Percentiles rank a stretch among this genome's conserved stretches.
Conservation (phyloP, 78 protist genomes). For the Cavenderia fasciculata region DNA sequence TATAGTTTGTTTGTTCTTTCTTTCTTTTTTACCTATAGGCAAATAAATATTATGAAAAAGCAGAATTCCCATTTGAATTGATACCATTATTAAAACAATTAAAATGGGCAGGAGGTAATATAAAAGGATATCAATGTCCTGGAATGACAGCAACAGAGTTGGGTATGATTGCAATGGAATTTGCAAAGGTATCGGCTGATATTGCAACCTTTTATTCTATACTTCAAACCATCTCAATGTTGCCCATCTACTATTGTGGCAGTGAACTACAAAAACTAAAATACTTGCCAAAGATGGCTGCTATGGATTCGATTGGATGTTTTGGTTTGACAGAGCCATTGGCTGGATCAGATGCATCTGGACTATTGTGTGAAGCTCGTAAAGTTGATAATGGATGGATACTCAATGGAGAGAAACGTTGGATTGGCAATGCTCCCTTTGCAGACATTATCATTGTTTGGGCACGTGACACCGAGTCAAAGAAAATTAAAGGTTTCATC, state of each 20-base stretch:
- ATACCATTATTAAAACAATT: slow-evolving; percentile 6
- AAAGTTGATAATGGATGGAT: slow-evolving; percentile 80
- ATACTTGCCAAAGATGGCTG: slow-evolving; percentile 91
- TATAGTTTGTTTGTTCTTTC: not conserved
- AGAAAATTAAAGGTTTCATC: slow-evolving; percentile 92
- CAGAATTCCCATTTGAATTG: slow-evolving; percentile 56
- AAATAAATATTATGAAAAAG: slow-evolving; percentile 68
- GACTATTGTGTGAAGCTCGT: slow-evolving; percentile 89
- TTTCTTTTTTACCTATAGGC: not conserved
- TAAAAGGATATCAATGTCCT: slow-evolving; percentile 59
- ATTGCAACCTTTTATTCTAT: slow-evolving; percentile 28
- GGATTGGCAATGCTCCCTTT: slow-evolving; percentile 97
- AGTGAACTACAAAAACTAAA: slow-evolving; percentile 88
- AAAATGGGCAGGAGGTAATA: slow-evolving; percentile 54
- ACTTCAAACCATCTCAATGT: slow-evolving; percentile 83
- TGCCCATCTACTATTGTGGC: slow-evolving; percentile 92
- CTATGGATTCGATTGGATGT: slow-evolving; percentile 85
- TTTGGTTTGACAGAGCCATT: slow-evolving; percentile 98
- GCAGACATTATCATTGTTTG: slow-evolving; percentile 96
- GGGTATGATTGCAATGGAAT: slow-evolving; percentile 33
- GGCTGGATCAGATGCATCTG: slow-evolving; percentile 94
- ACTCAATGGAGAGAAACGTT: slow-evolving; percentile 91
- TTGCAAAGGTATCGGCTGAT: slow-evolving; percentile 41
- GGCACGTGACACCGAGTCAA: slow-evolving; percentile 91
- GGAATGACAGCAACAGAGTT: slow-evolving; percentile 5